Conservation (phyloP, 345 rosid genomes). For the Citrus sp. region DNA sequence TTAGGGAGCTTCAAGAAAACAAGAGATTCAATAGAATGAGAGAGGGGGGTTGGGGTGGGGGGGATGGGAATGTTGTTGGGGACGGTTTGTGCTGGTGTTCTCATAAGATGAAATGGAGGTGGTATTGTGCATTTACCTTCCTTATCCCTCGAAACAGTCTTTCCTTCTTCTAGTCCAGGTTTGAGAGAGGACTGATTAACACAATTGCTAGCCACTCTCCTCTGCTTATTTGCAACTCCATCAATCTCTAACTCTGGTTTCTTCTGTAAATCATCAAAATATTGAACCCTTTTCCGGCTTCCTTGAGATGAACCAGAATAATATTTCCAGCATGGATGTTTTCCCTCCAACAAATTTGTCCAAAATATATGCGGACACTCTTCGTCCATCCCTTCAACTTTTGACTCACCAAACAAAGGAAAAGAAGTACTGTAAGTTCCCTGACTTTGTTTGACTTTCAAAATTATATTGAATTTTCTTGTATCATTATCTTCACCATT, state of each 20-base stretch:
- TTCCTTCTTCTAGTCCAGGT: slow-evolving; percentile 25
- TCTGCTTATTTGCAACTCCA: slow-evolving; percentile 51
- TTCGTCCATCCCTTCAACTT: slow-evolving; percentile 42
- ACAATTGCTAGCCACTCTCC: slow-evolving; percentile 37
- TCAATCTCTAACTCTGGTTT: slow-evolving; percentile 27
- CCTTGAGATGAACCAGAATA: slow-evolving; percentile 49
- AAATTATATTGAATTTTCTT: slow-evolving; percentile 39
- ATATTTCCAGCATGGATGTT: slow-evolving; percentile 70
- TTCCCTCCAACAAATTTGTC: slow-evolving; percentile 63
- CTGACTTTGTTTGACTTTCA: slow-evolving; percentile 52
- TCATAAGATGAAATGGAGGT: slow-evolving; percentile 5
- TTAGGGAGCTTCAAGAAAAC: neutral
- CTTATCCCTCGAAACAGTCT: slow-evolving; percentile 23
- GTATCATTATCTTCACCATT: slow-evolving; percentile 31
- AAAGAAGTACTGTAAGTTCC: slow-evolving; percentile 45
- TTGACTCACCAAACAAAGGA: slow-evolving; percentile 60
- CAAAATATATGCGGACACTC: slow-evolving; percentile 62
- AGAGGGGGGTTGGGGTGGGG: neutral
- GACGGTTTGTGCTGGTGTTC: neutral
- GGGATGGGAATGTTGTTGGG: too few species aligned
- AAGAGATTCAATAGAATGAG: neutral
- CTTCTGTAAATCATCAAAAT: slow-evolving; percentile 27
- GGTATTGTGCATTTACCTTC: slow-evolving; percentile 39
- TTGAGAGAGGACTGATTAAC: slow-evolving; percentile 24
- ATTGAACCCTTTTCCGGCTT: slow-evolving; percentile 58